These are phyloP conservation scores for carrot (Daucus carota) DNA, from an alignment of 129 eudicot species.

Conservation along the genomic window DNA sequence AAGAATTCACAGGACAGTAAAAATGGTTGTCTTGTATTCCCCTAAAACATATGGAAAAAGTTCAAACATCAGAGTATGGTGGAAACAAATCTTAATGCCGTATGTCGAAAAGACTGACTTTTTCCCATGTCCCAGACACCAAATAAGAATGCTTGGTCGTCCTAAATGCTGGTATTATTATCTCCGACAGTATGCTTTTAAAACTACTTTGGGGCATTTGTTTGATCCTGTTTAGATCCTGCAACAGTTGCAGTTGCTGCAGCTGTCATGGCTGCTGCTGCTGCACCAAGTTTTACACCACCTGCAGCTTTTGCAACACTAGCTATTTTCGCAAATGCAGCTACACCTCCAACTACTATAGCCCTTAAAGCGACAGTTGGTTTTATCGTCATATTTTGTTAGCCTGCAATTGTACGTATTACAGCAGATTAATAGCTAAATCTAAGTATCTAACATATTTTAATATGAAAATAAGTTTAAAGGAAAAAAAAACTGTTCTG, in stretches of 20 bases:
- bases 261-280: conserved; percentile 13
- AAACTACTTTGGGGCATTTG: not conserved
- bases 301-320: conserved; percentile 7
- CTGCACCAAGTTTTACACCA: conserved; percentile 13
- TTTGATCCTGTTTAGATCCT: conserved; percentile 6
- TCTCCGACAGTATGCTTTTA: not conserved
- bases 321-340: conserved; percentile 59
- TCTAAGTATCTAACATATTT: not conserved
- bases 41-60: not conserved
- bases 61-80: not conserved
- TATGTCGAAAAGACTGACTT: not conserved
- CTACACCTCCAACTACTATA: conserved; percentile 79
- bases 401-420: conserved; percentile 24
- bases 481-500: no score
- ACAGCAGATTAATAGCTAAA: not conserved
- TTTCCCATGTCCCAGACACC: not conserved
- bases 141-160: not conserved
- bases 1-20: not conserved
- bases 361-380: conserved; percentile 95
- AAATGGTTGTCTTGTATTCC: not conserved
- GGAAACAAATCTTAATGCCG: not conserved
- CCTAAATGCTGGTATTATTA: not conserved
- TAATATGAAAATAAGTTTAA: not conserved
- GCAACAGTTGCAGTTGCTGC: conserved; percentile 10
- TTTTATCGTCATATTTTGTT: conserved; percentile 48